A percentile compares a stretch with the other conserved stretches of the same genome.
Conservation (phyloP, 1,284 basidiomycete genomes). For the Lignosus rhinocerotis region DNA sequence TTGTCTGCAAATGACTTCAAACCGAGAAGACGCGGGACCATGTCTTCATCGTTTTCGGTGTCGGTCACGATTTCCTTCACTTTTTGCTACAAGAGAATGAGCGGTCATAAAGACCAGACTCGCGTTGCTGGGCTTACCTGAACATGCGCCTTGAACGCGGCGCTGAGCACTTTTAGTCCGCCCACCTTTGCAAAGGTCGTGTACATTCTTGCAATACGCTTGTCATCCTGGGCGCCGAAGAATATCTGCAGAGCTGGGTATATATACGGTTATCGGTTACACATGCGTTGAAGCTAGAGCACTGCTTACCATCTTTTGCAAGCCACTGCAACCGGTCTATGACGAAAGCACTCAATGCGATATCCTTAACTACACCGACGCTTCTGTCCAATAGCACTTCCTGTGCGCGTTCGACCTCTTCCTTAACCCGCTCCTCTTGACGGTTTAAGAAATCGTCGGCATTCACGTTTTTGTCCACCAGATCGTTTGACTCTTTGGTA, state of each 20-base stretch:
- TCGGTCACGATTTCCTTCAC: slow-evolving; percentile 65
- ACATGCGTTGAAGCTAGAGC: not conserved
- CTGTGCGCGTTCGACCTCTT: slow-evolving; percentile 57
- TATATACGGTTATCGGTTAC: not conserved
- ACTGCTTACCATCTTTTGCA: slow-evolving; percentile 51
- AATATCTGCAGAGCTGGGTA: slow-evolving; percentile 58
- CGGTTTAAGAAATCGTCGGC: slow-evolving; percentile 58
- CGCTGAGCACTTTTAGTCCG: slow-evolving; percentile 54
- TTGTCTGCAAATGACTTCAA: slow-evolving; percentile 68
- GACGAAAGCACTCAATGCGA: slow-evolving; percentile 55
- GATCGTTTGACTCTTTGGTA: slow-evolving; percentile 45
- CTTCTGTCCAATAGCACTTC: slow-evolving; percentile 53
- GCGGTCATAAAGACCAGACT: not conserved
- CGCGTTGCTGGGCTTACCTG: slow-evolving; percentile 40
- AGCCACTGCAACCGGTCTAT: slow-evolving; percentile 56
- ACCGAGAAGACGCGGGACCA: slow-evolving; percentile 76
- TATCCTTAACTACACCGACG: slow-evolving; percentile 48
- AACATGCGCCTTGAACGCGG: slow-evolving; percentile 64
- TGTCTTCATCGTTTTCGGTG: slow-evolving; percentile 60
- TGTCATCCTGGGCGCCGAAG: slow-evolving; percentile 52
- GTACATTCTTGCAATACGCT: slow-evolving; percentile 61
- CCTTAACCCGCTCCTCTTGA: slow-evolving; percentile 45
- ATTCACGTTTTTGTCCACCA: slow-evolving; percentile 42
- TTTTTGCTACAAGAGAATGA: slow-evolving; percentile 40
- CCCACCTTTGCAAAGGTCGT: slow-evolving; percentile 62